Evolutionary conservation across 1,284 basidiomycete genomes (phyloP), one percentile per base, ranked within the genome.

Genomic region (Porodaedalea pini): DNA sequence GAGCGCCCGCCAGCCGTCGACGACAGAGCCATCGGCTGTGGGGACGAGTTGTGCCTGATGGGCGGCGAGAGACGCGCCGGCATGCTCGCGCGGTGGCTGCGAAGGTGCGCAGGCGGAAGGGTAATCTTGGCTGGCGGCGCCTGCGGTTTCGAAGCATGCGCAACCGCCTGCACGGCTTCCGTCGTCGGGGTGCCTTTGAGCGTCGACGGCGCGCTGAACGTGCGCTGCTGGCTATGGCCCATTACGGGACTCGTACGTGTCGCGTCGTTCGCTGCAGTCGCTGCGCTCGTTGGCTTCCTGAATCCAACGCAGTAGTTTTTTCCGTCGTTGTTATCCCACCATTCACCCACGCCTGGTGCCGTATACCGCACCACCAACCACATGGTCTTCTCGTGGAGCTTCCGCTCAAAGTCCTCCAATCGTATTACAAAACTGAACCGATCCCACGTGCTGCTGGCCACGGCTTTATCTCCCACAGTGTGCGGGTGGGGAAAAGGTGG

Each of bases 241-340:
- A 41, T 48, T 6, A 54, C 34, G 49, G 54, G 48, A 36, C 57
- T 57, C 19, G 29, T 8, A 5, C 47, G 45, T 39, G 36, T 31
- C 36, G 21, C 44, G 48, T 51, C 58, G 21, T 34, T 50, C 52
- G 60, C 19, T 21, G 19, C 21, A 44, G 4, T 54, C 45, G 32
- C 29, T 21, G 53, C 27, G 53, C 40, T 50, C 31, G 31, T 51
- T 37, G 59, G 61, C 55, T 71, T 67, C 52, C 73, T 70, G 69
- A 90, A 90, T 10, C 68, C 73, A 57, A 97, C 76, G 53, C 82
- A 75, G 73, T 94, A 97, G 71, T 97, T 95, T 64, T 71, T 67
- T 1, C 85, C 87, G 13, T 70, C 74, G 66, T 96, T 97, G 72
- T 94, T 96, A 75, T 97, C 94, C 94, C 95, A 97, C 78, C 82